Evolutionary conservation across 2,329 filamentous ascomycete species (phyloP), one percentile per base, ranked within the genome.

Genomic region (Trichophyton rubrum): DNA sequence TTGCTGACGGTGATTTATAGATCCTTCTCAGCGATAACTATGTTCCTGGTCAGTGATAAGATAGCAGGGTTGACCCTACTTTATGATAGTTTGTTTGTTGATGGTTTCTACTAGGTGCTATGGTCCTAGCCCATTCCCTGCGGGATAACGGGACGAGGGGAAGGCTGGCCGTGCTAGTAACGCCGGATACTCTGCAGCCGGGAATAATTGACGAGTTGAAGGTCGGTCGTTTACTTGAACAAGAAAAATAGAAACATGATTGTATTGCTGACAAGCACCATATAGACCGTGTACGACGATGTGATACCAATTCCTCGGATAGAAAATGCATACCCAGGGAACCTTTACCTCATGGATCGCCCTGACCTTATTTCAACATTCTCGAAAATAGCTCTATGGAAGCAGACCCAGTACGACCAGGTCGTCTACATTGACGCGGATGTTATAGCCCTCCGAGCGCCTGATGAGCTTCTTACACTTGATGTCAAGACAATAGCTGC

Each of bases 341-440:
- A 97, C 69, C 83, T 99, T 61, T 85, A 87, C 73, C 82, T 97
- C 60, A 96, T 99, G 91, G 85, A 90, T 71, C 88, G 93, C 59
- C 82, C 85, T 64, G 93, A 99, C 70, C 81, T 99, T 58, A 85
- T 92, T 69, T 92, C 90, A 30, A 88, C 91, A 64, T 97, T 97
- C 71, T 97, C 93, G 66, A 99, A 99, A 78, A 91, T 99, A 74
- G 85, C 89, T 66, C 80, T 99, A 17, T 99, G 93, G 93, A 88
- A 86, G 65, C 88, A 91, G 74, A 86, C 84, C 2, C 90, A 96
- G 70, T 99, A 92, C 74, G 84, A 86, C 65, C 92, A 87, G 75
- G 89, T 99, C 61, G 88, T 99, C 61, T 99, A 97, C 74, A 80
- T 99, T 64, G 93, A 99, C 71, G 88, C 91, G 63, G 93, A 99